Conservation (phyloP, 2,329 filamentous ascomycete genomes). For the Calonectria fujianensis region DNA sequence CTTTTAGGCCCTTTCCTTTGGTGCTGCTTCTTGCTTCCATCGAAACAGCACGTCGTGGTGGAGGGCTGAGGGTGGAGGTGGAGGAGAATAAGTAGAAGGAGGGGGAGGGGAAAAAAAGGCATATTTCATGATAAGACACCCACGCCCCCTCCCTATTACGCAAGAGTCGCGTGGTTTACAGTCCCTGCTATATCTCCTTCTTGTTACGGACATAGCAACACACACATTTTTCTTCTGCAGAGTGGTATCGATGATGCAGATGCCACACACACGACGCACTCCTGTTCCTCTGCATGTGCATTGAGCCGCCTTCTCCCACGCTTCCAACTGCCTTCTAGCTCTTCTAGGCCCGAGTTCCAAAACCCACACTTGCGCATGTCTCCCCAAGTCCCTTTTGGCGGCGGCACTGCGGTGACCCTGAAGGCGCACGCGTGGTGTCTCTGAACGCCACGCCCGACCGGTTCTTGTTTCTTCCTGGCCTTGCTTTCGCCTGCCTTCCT, state of each 20-base stretch:
- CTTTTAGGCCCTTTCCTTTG: conserved; percentile 7
- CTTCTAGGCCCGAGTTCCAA: neutral
- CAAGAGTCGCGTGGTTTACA: conserved; percentile 25
- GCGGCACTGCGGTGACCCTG: conserved; percentile 29
- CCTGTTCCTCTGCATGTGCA: conserved; percentile 24
- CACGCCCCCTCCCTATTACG: conserved; percentile 21
- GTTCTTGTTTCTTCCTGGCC: conserved; percentile 6
- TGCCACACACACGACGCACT: conserved; percentile 10
- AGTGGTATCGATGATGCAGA: conserved; percentile 24
- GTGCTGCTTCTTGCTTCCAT: conserved; percentile 2
- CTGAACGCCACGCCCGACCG: conserved; percentile 28
- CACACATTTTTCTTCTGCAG: conserved; percentile 20
- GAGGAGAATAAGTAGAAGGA: neutral
- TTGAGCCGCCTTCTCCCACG: conserved; percentile 23
- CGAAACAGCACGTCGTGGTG: neutral
- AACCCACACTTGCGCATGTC: neutral
- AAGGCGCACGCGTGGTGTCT: conserved; percentile 24
- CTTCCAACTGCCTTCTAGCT: conserved; percentile 40
- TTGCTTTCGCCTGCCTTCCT: neutral
- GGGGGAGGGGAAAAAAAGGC: neutral
- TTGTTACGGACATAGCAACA: neutral
- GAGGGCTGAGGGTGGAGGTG: neutral
- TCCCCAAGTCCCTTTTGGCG: conserved; percentile 13
- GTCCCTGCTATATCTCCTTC: conserved; percentile 10
- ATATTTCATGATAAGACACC: conserved; percentile 17